A percentile compares a stretch with the other conserved stretches of the same genome.
phyloP scores from a whole-genome alignment of 139 green algal genomes.

The Coelastrella sp. region DNA sequence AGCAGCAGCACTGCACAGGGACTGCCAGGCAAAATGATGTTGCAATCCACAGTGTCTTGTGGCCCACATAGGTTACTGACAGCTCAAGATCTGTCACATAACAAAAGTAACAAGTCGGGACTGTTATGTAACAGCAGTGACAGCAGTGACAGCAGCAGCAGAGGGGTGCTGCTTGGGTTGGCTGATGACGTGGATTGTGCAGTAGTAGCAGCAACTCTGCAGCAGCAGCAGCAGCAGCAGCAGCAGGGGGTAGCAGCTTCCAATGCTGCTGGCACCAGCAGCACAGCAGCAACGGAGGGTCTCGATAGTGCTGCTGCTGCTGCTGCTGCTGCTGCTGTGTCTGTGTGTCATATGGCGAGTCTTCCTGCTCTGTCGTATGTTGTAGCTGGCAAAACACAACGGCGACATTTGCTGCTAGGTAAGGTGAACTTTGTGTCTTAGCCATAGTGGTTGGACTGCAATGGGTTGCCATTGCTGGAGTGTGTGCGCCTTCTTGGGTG shows the following conservation, averaged over 20 bases:
- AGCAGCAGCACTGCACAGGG: not conserved
- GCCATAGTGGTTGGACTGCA: not conserved
- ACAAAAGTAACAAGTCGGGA: no score
- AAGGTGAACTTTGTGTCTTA: not conserved
- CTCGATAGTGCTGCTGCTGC: not conserved
- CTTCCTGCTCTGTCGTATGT: slow-evolving; percentile 82
- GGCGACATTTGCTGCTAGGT: slow-evolving; percentile 77
- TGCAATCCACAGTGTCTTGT: slow-evolving; percentile 8
- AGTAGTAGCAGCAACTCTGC: slow-evolving; percentile 46
- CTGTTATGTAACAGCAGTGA: no score
- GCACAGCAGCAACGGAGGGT: not conserved
- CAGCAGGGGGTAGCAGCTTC: no score
- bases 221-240: slow-evolving; percentile 2
- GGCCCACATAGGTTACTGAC: slow-evolving; percentile 38
- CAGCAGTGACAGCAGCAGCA: not conserved
- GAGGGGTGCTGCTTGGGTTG: slow-evolving; percentile 59
- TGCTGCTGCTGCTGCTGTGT: not conserved
- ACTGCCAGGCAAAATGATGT: not conserved
- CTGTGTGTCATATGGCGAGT: slow-evolving; percentile 51
- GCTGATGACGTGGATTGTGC: slow-evolving; percentile 80
- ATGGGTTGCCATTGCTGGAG: not conserved
- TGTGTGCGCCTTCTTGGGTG: not conserved
- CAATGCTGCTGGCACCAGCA: not conserved
- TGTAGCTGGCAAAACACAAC: slow-evolving; percentile 76
- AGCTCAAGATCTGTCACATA: not conserved